Base-by-base conservation (phyloP, 192 early-diverging fungal species). In the Chytriomyces hyalinus region DNA sequence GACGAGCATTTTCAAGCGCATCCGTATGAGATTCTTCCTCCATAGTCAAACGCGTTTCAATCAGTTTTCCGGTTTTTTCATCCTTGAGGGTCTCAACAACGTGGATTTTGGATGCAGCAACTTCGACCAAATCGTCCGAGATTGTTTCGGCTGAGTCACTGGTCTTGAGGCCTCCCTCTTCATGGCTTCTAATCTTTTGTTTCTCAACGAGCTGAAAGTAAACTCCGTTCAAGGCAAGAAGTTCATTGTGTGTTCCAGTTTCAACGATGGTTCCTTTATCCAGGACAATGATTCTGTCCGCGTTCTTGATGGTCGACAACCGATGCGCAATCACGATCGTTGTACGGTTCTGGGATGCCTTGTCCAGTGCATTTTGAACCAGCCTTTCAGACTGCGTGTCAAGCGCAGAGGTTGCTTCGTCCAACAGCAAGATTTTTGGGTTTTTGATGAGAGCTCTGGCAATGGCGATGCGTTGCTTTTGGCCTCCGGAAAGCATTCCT, bases 401-500 rank as follows among this genome's bases (percentile, higher is more conserved):
- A 8, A 89, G 77, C 0, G 88, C 88, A 24, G 82, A 84, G 11
- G 88, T 89, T 13, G 88, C 88, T 72, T 89, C 88, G 78, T 89
- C 88, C 49, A 89, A 70, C 10, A 89, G 63, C 74, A 99, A 86
- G 13, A 98, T 94, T 26, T 82, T 82, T 6, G 96, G 95, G 78
- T 96, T 89, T 73, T 92, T 92, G 59, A 97, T 88, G 47, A 98
- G 80, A 15, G 94, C 94, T 66, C 96, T 89, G 0, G 96, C 96
- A 89, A 99, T 99, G 65, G 95, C 94, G 80, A 98, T 95, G 77
- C 97, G 91, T 86, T 97, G 95, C 81, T 96, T 96, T 63, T 75
- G 94, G 49, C 94, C 94, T 65, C 94, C 95, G 65, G 91, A 93
- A n/a, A 97, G 78, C 68, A 93, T 87, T 3, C 73, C 59, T 45